phyloP scores from a whole-genome alignment of 345 rosid species.

The Dovyalis caffra region DNA sequence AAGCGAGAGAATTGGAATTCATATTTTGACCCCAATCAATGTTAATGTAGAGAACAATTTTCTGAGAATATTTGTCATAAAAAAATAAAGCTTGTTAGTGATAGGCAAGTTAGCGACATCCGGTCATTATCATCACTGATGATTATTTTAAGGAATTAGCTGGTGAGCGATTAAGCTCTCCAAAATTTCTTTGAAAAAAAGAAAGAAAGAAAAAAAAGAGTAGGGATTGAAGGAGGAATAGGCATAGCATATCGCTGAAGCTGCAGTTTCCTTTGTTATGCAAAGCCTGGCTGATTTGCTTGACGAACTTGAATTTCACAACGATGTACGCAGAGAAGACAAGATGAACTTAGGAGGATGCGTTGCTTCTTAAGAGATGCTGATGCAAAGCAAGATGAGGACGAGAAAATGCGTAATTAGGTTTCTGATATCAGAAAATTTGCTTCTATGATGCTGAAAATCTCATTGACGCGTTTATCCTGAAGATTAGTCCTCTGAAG shows the following conservation, averaged over 20 bases:
- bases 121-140: no score
- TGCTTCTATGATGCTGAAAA: conserved; percentile 38
- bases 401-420: conserved; percentile 35
- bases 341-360: conserved; percentile 33
- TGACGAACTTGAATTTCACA: conserved; percentile 13
- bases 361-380: conserved; percentile 38
- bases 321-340: conserved; percentile 24
- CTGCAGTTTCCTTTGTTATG: conserved; percentile 26
- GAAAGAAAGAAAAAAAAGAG: not conserved
- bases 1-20: no score
- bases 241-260: conserved; percentile 26
- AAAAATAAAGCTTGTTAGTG: no score
- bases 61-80: no score
- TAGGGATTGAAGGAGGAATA: no score
- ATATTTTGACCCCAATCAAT: no score
- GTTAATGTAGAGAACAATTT: not conserved
- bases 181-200: no score
- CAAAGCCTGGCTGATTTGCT: conserved; percentile 28
- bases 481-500: conserved; percentile 18
- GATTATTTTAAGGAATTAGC: no score
- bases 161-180: no score
- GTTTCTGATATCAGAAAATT: conserved; percentile 33
- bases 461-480: conserved; percentile 27
- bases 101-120: no score
- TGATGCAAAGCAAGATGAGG: conserved; percentile 26